Evolutionary conservation across 2,329 filamentous ascomycete species (phyloP).

Genomic region (Cryphonectria naterciae): DNA sequence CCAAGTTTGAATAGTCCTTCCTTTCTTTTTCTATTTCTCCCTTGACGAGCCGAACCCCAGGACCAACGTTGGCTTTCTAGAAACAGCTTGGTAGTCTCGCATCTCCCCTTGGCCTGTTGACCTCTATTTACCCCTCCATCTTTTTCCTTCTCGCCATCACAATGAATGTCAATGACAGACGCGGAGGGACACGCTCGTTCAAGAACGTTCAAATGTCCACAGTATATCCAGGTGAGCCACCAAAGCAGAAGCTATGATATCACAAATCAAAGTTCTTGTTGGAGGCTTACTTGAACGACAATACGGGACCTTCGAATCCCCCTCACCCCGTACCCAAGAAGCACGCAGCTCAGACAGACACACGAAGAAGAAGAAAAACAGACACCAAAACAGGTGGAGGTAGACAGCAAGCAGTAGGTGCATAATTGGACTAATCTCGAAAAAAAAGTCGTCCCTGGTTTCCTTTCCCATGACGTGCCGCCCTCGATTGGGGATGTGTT

Average conservation of each 20-base stretch:
- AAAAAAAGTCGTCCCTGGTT: not conserved
- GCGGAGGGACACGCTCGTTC: too few species aligned
- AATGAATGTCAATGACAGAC: not conserved
- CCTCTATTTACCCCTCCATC: not conserved
- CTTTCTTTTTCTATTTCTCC: too few species aligned
- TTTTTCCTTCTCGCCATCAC: not conserved
- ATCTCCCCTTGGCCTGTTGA: too few species aligned
- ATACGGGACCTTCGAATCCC: not conserved
- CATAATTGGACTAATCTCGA: conserved; percentile 15
- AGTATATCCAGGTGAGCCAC: not conserved
- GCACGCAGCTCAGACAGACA: not conserved
- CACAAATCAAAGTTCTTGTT: not conserved
- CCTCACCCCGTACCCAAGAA: not conserved
- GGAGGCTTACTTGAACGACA: not conserved
- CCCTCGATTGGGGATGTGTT: conserved; percentile 17
- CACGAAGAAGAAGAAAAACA: not conserved
- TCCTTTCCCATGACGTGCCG: not conserved
- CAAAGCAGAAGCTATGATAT: not conserved
- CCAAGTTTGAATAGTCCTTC: too few species aligned
- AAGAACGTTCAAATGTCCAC: not conserved
- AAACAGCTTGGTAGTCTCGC: too few species aligned
- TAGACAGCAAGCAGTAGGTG: conserved; percentile 6
- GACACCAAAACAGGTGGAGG: too few species aligned
- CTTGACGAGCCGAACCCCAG: too few species aligned
- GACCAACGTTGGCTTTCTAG: too few species aligned